A percentile compares a stretch with the other conserved stretches of the same genome.
These are phyloP conservation scores for Davidsoniella virescens DNA, from an alignment of 2,329 filamentous ascomycete genomes.

Conservation along the genomic window DNA sequence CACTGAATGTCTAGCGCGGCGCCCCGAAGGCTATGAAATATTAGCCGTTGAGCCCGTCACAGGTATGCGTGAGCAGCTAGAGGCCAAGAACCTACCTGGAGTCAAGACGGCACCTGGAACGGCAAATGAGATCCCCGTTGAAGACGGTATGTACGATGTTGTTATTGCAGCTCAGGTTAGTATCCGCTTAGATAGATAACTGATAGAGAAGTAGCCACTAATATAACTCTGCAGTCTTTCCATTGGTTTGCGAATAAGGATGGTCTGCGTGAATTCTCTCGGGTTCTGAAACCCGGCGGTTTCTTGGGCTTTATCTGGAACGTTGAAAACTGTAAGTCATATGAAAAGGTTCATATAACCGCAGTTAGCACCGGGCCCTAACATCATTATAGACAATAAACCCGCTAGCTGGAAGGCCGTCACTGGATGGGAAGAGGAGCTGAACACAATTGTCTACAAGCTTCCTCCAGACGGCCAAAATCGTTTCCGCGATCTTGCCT, in stretches of 20 bases:
- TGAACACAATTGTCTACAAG: conserved; percentile 42
- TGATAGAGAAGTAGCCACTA: not conserved
- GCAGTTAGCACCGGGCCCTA: not conserved
- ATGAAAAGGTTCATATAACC: not conserved
- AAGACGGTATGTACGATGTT: conserved; percentile 44
- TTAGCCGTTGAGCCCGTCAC: conserved; percentile 47
- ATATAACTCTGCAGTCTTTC: conserved; percentile 26
- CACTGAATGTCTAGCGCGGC: conserved; percentile 42
- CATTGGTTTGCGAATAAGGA: conserved; percentile 35
- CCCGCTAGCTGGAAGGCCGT: conserved; percentile 37
- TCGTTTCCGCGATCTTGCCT: conserved; percentile 48
- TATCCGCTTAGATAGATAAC: conserved; percentile 2
- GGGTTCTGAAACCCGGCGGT: conserved; percentile 43
- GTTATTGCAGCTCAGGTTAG: conserved; percentile 52
- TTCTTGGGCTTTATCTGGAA: conserved; percentile 58
- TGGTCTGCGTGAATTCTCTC: conserved; percentile 48
- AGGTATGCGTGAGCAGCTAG: conserved; percentile 46
- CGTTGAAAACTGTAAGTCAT: conserved; percentile 46
- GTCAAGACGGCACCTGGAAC: conserved; percentile 41
- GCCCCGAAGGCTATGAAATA: conserved; percentile 43
- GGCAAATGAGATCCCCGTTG: conserved; percentile 39
- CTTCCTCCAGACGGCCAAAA: conserved; percentile 38
- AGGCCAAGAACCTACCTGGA: conserved; percentile 36
- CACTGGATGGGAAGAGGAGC: conserved; percentile 42
- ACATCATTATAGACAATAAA: conserved; percentile 39